Percentiles rank a stretch among this genome's conserved stretches.
These are phyloP conservation scores for Effrenium voratum DNA, from an alignment of 73 alveolate species.

Conservation along the genomic window DNA sequence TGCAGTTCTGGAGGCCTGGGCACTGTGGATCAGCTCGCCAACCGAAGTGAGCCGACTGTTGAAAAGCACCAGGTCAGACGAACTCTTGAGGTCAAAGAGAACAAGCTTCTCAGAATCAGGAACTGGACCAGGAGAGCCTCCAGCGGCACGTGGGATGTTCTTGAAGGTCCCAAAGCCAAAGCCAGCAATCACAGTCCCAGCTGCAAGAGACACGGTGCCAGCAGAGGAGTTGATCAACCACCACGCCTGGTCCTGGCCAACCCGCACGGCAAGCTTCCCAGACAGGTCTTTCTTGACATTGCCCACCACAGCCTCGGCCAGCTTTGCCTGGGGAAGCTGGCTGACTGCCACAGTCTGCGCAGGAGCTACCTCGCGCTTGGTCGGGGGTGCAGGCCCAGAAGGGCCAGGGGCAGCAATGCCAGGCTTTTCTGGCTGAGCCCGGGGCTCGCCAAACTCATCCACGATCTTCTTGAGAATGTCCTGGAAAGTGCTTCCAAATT, in stretches of 20 bases:
- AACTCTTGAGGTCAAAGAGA: neutral
- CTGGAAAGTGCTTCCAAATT: neutral
- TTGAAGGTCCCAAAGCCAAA: neutral
- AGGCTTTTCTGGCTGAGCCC: neutral
- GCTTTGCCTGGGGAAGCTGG: neutral
- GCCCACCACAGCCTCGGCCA: neutral
- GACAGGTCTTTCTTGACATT: neutral
- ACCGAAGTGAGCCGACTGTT: neutral
- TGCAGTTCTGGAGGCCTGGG: neutral
- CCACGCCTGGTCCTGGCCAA: neutral
- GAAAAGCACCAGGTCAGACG: neutral
- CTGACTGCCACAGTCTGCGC: neutral
- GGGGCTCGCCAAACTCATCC: neutral
- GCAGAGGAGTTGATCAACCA: neutral
- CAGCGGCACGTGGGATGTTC: neutral
- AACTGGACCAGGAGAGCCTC: neutral
- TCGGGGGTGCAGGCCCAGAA: neutral
- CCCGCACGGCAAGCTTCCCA: neutral
- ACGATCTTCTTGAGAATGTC: neutral
- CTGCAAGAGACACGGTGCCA: neutral
- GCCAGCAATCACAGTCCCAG: neutral
- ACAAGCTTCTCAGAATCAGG: neutral
- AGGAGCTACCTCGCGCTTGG: neutral
- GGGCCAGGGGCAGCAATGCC: neutral
- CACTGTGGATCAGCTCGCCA: neutral